phyloP scores from a whole-genome alignment of 169 alveolate genomes.

The Cystoisospora suis region DNA sequence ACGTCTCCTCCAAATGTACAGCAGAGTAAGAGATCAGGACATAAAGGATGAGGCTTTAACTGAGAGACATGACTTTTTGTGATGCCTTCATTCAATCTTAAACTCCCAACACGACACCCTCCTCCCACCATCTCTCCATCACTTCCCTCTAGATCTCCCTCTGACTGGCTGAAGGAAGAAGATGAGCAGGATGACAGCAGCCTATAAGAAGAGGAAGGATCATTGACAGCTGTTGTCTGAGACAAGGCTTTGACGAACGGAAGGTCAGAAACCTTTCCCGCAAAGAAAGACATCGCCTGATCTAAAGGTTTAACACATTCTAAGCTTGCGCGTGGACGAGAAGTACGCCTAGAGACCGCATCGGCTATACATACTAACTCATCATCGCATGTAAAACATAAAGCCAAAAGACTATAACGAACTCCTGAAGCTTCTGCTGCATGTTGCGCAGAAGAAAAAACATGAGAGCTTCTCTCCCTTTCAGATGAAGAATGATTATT shows the following conservation, averaged over 20 bases:
- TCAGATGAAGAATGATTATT: too few relatives aligned
- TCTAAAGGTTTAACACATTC: neutral
- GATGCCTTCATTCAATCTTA: neutral
- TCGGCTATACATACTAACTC: constrained; percentile 24
- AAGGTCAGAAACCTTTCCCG: neutral
- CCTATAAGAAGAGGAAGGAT: too few relatives aligned
- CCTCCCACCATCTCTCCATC: neutral
- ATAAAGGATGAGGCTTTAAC: constrained; percentile 22
- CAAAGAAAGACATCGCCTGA: neutral
- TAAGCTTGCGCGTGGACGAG: neutral
- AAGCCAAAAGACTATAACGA: neutral
- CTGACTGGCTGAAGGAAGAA: too few relatives aligned
- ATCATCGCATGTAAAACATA: constrained; percentile 6
- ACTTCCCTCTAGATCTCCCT: too few relatives aligned
- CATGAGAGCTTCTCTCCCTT: too few relatives aligned
- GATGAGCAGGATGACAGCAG: too few relatives aligned
- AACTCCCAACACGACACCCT: neutral
- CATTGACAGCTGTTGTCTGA: neutral
- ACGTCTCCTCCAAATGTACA: constrained; percentile 24
- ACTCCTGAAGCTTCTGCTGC: constrained; percentile 26
- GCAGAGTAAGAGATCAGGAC: neutral
- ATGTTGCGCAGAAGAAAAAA: neutral
- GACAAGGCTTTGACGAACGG: too few relatives aligned
- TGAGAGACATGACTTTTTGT: constrained; percentile 10
- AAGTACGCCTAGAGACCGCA: neutral